These are phyloP conservation scores for Globisporangium nodosum DNA, from an alignment of 352 stramenopile species.

Conservation along the genomic window DNA sequence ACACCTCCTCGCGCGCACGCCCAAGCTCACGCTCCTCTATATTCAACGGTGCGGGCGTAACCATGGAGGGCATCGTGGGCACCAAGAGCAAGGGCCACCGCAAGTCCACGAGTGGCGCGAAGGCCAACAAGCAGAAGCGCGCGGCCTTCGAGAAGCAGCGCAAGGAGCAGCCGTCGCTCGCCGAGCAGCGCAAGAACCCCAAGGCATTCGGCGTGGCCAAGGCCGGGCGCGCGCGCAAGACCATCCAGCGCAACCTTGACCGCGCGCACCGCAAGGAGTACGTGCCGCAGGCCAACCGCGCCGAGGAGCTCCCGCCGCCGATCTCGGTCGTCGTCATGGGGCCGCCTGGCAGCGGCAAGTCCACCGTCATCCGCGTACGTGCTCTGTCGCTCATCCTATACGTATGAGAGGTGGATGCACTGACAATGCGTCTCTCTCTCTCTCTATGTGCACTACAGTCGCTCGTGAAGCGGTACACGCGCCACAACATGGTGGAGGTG, in stretches of 20 bases:
- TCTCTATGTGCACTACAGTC: conserved; percentile 35
- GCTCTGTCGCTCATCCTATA: neutral
- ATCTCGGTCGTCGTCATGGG: conserved; percentile 98
- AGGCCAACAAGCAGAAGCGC: conserved; percentile 95
- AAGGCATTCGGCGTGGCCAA: conserved; percentile 98
- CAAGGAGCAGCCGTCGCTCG: conserved; percentile 69
- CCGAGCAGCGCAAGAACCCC: conserved; percentile 94
- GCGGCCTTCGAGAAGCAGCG: conserved; percentile 86
- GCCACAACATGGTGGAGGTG: conserved; percentile 95
- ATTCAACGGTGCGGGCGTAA: neutral
- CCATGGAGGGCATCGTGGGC: conserved; percentile 24
- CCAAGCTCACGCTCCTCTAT: too few species aligned
- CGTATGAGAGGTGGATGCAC: conserved; percentile 2
- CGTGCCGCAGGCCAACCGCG: conserved; percentile 84
- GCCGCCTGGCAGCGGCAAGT: conserved; percentile 95
- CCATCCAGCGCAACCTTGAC: conserved; percentile 98
- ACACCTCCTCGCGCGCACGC: too few species aligned
- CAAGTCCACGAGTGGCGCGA: conserved; percentile 85
- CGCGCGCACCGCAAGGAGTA: conserved; percentile 97
- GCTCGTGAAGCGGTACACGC: conserved; percentile 99
- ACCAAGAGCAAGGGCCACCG: conserved; percentile 61
- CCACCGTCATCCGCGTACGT: conserved; percentile 92
- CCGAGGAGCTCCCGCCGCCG: conserved; percentile 88
- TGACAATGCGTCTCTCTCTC: neutral
- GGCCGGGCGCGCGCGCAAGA: conserved; percentile 92